A percentile compares a stretch with the other conserved stretches of the same genome.
phyloP scores from a whole-genome alignment of 768 basidiomycete species.

The Russula abietina region DNA sequence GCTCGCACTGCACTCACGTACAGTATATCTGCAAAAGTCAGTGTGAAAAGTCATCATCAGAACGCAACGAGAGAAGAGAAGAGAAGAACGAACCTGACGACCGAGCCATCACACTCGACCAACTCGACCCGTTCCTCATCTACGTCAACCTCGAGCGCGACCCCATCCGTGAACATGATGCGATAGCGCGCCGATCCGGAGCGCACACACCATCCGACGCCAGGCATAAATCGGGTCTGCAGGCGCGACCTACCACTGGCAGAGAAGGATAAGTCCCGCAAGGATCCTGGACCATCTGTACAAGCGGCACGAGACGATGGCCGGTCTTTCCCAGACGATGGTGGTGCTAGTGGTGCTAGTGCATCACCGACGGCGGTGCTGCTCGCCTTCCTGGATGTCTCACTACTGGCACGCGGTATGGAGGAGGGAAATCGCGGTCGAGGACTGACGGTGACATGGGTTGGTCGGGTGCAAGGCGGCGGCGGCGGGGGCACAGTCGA shows the following conservation, averaged over 20 bases:
- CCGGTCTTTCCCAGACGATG: background rate
- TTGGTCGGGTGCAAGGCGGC: constrained; percentile 5
- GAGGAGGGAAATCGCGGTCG: constrained; percentile 20
- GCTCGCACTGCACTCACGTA: constrained; percentile 33
- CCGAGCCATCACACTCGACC: constrained; percentile 29
- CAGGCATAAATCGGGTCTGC: constrained; percentile 38
- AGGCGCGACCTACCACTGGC: constrained; percentile 7
- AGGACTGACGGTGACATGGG: constrained; percentile 19
- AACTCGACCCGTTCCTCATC: constrained; percentile 41
- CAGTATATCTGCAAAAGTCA: constrained; percentile 29
- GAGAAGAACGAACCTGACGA: constrained; percentile 24
- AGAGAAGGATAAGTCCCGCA: background rate
- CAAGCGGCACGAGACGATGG: constrained; percentile 25
- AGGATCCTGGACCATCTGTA: constrained; percentile 12
- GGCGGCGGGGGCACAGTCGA: background rate
- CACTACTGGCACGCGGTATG: constrained; percentile 5
- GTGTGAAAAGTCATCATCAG: background rate
- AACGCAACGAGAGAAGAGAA: background rate
- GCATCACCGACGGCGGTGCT: constrained; percentile 23
- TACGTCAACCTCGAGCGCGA: constrained; percentile 37
- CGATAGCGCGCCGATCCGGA: constrained; percentile 37
- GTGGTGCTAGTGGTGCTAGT: background rate
- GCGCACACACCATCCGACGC: constrained; percentile 41
- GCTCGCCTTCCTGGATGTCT: constrained; percentile 21
- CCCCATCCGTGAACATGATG: constrained; percentile 42